phyloP scores from a whole-genome alignment of 176 grass and related monocot species.

The Miscanthus lutarioriparius region DNA sequence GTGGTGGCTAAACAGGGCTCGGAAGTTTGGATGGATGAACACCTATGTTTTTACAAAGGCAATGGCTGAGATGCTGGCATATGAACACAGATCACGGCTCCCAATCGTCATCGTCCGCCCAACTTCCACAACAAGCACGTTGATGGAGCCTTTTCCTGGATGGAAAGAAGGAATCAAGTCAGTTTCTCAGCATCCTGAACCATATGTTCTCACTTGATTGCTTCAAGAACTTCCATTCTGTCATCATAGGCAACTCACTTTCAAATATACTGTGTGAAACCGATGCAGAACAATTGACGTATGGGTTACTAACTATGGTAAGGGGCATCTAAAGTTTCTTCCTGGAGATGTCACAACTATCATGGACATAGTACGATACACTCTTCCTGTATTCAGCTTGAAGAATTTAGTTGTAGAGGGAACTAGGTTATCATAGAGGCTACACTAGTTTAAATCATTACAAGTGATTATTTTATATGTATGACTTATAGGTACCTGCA shows the following conservation, averaged over 20 bases:
- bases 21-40: constrained; percentile 34
- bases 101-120: constrained; percentile 35
- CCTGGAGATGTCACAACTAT: constrained; percentile 17
- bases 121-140: constrained; percentile 21
- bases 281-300: constrained; percentile 21
- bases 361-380: constrained; percentile 30
- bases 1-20: constrained; percentile 16
- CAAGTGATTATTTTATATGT: neutral
- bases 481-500: neutral
- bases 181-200: neutral
- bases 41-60: constrained; percentile 42
- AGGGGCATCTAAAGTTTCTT: constrained; percentile 18
- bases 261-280: neutral
- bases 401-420: neutral
- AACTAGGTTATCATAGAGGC: neutral
- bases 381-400: neutral
- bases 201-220: neutral
- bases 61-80: constrained; percentile 37
- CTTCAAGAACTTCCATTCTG: neutral
- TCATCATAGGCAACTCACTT: neutral
- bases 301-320: constrained; percentile 25
- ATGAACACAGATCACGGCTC: constrained; percentile 1
- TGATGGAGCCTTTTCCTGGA: constrained; percentile 40
- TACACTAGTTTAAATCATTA: neutral
- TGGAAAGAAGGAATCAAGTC: constrained; percentile 46